phyloP scores from a whole-genome alignment of 2,329 filamentous ascomycete species.

The Sphaerulina musiva region DNA sequence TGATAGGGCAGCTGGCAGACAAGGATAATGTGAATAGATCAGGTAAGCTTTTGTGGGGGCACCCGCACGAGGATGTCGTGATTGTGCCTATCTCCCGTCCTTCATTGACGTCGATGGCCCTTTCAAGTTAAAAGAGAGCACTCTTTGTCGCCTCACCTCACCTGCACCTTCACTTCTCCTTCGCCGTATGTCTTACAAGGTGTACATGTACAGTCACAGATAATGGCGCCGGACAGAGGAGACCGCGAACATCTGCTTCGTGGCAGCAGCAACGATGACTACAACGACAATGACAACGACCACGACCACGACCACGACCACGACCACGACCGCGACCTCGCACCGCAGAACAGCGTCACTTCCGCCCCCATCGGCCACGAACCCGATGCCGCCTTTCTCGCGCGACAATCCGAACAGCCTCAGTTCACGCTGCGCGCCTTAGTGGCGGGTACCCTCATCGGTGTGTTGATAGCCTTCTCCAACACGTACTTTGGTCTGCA shows the following conservation, averaged over 20 bases:
- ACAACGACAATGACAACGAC: conserved; percentile 1
- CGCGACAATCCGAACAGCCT: conserved; percentile 33
- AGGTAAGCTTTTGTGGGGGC: conserved; percentile 8
- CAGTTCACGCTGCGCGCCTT: conserved; percentile 79
- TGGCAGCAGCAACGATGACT: background rate
- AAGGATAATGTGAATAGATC: background rate
- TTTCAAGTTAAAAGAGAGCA: too few relatives aligned
- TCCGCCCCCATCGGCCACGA: conserved; percentile 28
- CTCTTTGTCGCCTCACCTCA: too few relatives aligned
- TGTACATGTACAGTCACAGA: background rate
- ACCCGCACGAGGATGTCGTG: conserved; percentile 5
- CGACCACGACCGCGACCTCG: conserved; percentile 16
- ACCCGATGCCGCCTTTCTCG: conserved; percentile 26
- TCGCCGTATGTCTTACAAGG: background rate
- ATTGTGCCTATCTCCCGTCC: background rate
- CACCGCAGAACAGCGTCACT: conserved; percentile 20
- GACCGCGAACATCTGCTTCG: conserved; percentile 7
- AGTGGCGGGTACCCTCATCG: conserved; percentile 71
- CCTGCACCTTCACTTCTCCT: background rate
- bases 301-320: conserved; percentile 11
- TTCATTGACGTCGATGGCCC: background rate
- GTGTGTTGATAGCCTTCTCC: conserved; percentile 86
- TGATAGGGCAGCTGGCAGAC: conserved; percentile 2
- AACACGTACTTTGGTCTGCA: conserved; percentile 99
- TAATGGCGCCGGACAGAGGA: conserved; percentile 35